phyloP scores from a whole-genome alignment of 441 rosid species.

The Gossypium davidsonii region DNA sequence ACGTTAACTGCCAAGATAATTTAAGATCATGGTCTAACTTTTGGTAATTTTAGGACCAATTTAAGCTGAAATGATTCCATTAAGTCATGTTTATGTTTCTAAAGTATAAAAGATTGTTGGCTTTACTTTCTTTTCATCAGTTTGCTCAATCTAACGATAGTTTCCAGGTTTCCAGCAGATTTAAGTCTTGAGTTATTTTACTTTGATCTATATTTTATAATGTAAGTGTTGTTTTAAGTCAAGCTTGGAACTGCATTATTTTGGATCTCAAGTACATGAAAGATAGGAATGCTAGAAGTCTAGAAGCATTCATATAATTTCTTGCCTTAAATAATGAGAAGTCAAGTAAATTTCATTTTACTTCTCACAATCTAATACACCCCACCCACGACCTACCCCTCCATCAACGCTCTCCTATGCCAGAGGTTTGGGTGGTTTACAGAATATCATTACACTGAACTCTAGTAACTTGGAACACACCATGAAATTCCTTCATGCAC shows the following conservation, averaged over 20 bases:
- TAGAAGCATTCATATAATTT: not conserved
- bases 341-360: not conserved
- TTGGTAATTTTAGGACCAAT: not conserved
- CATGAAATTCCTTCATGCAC: constrained; percentile 3
- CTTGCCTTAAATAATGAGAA: not conserved
- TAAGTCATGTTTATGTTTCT: constrained; percentile 1
- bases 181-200: not conserved
- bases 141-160: not conserved
- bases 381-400: not conserved
- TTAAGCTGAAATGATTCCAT: not conserved
- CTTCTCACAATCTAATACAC: not conserved
- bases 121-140: not conserved
- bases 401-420: not conserved
- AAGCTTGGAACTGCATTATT: not conserved
- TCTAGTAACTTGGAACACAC: not conserved
- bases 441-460: not conserved
- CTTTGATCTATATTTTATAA: not conserved
- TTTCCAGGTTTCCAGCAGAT: not conserved
- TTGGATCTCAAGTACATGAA: not conserved
- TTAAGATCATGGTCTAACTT: not conserved
- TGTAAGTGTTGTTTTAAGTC: constrained; percentile 3
- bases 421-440: not conserved
- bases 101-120: not conserved
- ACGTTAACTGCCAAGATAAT: not conserved
- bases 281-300: not conserved